Evolutionary conservation across 73 alveolate genomes (phyloP).

Genomic region (Uronychia setigera): DNA sequence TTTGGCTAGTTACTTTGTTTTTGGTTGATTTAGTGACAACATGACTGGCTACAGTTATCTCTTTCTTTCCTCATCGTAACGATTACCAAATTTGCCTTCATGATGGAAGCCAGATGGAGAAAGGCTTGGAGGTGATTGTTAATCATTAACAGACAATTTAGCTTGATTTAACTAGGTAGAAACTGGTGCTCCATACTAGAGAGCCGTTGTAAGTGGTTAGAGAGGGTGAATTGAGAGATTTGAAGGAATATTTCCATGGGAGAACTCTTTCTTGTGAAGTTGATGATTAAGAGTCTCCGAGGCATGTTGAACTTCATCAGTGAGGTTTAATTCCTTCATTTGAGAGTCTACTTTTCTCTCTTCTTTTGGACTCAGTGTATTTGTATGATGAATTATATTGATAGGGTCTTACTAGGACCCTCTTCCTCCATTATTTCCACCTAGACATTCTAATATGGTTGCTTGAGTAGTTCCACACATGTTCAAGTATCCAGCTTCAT

Average conservation of each 20-base stretch:
- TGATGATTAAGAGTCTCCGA: background rate
- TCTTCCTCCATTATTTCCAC: no score
- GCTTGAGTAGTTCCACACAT: background rate
- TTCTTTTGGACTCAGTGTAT: no score
- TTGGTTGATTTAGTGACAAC: background rate
- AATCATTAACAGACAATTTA: no score
- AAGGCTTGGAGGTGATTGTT: background rate
- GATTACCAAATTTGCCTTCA: background rate
- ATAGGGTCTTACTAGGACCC: background rate
- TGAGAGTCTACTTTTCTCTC: background rate
- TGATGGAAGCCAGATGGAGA: background rate
- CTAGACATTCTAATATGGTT: background rate
- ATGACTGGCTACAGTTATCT: background rate
- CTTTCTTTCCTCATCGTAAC: background rate
- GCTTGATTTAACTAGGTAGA: background rate
- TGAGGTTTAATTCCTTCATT: background rate
- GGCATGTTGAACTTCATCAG: background rate
- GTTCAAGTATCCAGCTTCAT: background rate
- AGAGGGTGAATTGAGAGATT: background rate
- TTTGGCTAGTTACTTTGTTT: background rate
- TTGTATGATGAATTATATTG: background rate
- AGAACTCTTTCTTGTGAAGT: background rate
- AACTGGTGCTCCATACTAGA: background rate
- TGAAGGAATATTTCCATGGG: background rate
- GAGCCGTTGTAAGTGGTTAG: background rate